These are phyloP conservation scores for Quercus berberidifolia DNA, from an alignment of 306 rosid genomes.

Conservation along the genomic window DNA sequence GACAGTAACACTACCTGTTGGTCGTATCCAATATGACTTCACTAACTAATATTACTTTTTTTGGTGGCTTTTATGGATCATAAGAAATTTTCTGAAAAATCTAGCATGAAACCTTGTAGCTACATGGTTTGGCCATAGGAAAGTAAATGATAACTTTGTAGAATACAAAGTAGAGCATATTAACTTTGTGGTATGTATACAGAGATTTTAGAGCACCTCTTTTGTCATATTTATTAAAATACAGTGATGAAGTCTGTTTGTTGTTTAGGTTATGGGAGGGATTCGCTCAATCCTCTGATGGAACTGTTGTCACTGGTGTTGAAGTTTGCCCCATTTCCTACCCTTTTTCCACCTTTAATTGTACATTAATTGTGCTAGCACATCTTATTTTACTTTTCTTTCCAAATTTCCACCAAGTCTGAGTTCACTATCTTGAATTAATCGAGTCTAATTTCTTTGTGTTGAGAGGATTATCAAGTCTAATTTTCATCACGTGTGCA, in stretches of 20 bases:
- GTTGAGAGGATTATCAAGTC: too few species aligned
- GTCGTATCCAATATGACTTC: background rate
- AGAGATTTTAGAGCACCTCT: background rate
- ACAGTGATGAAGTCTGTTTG: slow-evolving; percentile 7
- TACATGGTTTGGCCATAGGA: too few species aligned
- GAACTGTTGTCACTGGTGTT: slow-evolving; percentile 75
- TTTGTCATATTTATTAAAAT: background rate
- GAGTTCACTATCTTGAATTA: too few species aligned
- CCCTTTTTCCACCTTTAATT: background rate
- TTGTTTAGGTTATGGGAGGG: slow-evolving; percentile 82
- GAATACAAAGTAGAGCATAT: background rate
- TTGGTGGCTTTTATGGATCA: too few species aligned
- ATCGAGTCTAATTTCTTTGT: too few species aligned
- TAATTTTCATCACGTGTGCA: too few species aligned
- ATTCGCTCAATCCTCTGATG: slow-evolving; percentile 90
- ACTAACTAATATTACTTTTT: background rate
- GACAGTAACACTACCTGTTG: too few species aligned
- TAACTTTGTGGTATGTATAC: background rate
- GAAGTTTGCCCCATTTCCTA: slow-evolving; percentile 50
- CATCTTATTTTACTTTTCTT: too few species aligned
- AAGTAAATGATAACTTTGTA: too few species aligned
- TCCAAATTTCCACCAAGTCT: too few species aligned
- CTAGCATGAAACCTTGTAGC: too few species aligned
- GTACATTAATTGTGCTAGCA: background rate
- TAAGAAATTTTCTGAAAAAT: too few species aligned